Conservation (phyloP, 768 basidiomycete genomes). For the Naganishia vishniacii region DNA sequence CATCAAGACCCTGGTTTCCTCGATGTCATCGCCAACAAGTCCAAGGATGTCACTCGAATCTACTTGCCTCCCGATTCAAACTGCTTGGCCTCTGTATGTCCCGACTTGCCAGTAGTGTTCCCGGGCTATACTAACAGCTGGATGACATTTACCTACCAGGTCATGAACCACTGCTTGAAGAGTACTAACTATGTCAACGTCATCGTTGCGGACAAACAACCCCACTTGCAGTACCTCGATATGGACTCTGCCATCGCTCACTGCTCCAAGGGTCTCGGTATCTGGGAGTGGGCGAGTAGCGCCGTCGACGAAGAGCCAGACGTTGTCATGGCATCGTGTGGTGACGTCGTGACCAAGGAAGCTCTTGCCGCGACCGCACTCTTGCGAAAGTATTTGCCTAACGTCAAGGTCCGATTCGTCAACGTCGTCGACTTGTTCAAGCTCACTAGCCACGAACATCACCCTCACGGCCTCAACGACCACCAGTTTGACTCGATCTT, state of each 20-base stretch:
- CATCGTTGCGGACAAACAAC: conserved; percentile 30
- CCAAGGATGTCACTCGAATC: conserved; percentile 30
- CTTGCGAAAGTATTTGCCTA: conserved; percentile 60
- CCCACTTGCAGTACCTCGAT: conserved; percentile 30
- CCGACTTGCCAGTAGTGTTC: no score
- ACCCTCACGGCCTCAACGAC: conserved; percentile 64
- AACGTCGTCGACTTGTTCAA: conserved; percentile 59
- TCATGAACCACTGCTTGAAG: conserved; percentile 69
- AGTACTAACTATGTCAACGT: conserved; percentile 62
- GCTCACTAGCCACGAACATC: conserved; percentile 40
- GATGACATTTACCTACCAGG: conserved; percentile 37
- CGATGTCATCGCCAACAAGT: conserved; percentile 30
- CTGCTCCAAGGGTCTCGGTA: conserved; percentile 28
- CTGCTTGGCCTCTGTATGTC: conserved; percentile 59
- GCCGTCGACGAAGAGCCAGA: conserved; percentile 24
- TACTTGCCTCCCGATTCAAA: conserved; percentile 76
- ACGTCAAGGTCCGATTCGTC: conserved; percentile 62
- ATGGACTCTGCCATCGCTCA: conserved; percentile 28
- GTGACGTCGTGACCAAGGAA: conserved; percentile 75
- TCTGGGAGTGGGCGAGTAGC: conserved; percentile 29
- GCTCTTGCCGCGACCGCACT: conserved; percentile 75
- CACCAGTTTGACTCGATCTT: conserved; percentile 66
- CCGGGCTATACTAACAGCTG: background rate
- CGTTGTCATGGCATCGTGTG: conserved; percentile 42
- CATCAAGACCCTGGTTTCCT: conserved; percentile 31